Conservation (phyloP, 164 flowering plant genomes). For the Kalanchoe fedtschenkoi region DNA sequence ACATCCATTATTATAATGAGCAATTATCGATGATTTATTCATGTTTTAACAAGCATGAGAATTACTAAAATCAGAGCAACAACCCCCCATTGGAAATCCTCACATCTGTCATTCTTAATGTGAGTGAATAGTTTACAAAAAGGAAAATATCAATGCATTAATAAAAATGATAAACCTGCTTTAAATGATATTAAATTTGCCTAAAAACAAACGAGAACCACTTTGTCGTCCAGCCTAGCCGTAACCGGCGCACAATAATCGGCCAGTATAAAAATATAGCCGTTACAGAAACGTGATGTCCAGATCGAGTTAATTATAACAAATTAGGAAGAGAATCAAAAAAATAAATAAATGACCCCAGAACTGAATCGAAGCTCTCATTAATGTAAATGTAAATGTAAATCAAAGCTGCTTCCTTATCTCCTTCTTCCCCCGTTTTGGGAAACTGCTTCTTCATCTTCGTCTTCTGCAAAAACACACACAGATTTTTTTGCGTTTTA, state of each 20-base stretch:
- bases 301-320: background rate
- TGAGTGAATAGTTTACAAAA: no score
- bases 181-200: no score
- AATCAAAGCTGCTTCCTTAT: no score
- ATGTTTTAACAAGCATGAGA: no score
- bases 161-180: no score
- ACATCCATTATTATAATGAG: no score
- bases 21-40: no score
- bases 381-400: background rate
- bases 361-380: no score
- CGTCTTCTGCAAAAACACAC: background rate
- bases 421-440: background rate
- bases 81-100: no score
- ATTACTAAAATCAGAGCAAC: no score
- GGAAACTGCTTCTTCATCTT: background rate
- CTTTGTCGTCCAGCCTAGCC: background rate
- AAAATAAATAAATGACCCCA: background rate
- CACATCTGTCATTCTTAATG: no score
- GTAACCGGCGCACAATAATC: background rate
- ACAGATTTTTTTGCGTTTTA: background rate
- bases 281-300: background rate
- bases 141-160: no score
- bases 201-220: background rate
- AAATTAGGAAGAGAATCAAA: background rate
- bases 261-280: background rate